Evolutionary conservation across 169 alveolate species (phyloP), one percentile per base, ranked within the genome.

Genomic region (Cryptosporidium canis): DNA sequence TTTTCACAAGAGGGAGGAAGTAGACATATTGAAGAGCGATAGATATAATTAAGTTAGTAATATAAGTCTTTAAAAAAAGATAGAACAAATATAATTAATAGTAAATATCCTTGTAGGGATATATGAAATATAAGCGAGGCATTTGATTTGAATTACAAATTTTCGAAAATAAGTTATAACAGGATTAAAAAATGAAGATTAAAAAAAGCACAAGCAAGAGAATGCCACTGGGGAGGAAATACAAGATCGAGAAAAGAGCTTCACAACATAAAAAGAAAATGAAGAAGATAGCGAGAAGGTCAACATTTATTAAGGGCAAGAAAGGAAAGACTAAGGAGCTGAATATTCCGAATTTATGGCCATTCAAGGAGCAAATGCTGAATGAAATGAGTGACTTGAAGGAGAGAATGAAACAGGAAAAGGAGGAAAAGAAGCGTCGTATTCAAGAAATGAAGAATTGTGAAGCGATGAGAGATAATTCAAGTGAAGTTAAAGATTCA

Each of bases 331-430:
- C 87, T 16, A 92, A 92, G 63, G 95, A 92, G 33, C 87, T 95
- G 24, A 95, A 93, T 18, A 90, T 95, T 24, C 98, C 98, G 14
- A 95, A 95, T 77, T 63, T 95, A 27, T 92, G 92, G 85, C 96
- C 96, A 7, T 92, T 90, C 82, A 95, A 96, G 85, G 92, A 92
- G 37, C 93, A 90, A 33, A 53, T 92, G 71, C 27, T 91, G 31
- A 47, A 83, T 18, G 83, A 85, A 33, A 83, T 91, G 41, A 91
- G 56, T 37, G 94, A 48, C 82, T 91, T 31, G 93, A 92, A 64
- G 92, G 85, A 72, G 63, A 93, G 58, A 58, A 24, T 58, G n/a
- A 56, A 35, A 77, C 18, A 35, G 31, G 87, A 77, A 63, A 56
- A 41, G 92, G 93, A 82, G 47, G 95, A 51, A 87, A 94, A 68